Base-by-base conservation (phyloP, 2,329 filamentous ascomycete genomes). In the Botryotinia calthae region DNA sequence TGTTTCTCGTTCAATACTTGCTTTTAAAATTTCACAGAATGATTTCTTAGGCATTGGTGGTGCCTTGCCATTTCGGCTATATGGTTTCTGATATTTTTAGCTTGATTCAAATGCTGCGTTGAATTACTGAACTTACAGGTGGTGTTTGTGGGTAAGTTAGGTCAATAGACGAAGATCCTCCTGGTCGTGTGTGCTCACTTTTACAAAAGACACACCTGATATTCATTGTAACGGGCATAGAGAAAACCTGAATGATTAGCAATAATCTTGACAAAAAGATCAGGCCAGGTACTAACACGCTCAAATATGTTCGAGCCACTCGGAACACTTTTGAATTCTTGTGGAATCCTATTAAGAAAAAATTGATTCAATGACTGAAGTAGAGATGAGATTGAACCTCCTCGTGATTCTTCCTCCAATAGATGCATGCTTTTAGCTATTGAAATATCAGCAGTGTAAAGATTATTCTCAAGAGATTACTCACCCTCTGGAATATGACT, bases 21-120 rank as follows among this genome's bases (percentile, higher is more conserved):
- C 90, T 81, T 98, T 97, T n/a, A 99, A 84, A 64, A 98, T 90
- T 79, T 96, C 93, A 0, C 94, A 97, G 81, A 99, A 99, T 69
- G 87, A 93, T 77, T 85, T 87, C 80, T 85, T 87, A 70, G 83
- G 86, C 69, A 83, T 82, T 81, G 87, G 86, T 81, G 87, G 86
- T 66, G 83, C 82, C 81, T 87, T 87, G 61, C 83, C 81, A 73
- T 85, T 87, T 71, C 88, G 83, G 31, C 81, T 79, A 10, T 84
- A 81, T 7, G 83, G 75, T 81, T 89, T 88, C 82, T 87, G 73
- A 6, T 70, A 20, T 40, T 58, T 54, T 76, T 51, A 77, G 81
- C 61, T 46, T 9, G 20, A 25, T 34, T 62, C 28, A n/a, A 20
- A 70, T 20, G 31, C 6, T 61, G 48, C 8, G n/a, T 40, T 28